Base-by-base conservation (phyloP, 2,329 filamentous ascomycete genomes). In the Penicillium sp. region DNA sequence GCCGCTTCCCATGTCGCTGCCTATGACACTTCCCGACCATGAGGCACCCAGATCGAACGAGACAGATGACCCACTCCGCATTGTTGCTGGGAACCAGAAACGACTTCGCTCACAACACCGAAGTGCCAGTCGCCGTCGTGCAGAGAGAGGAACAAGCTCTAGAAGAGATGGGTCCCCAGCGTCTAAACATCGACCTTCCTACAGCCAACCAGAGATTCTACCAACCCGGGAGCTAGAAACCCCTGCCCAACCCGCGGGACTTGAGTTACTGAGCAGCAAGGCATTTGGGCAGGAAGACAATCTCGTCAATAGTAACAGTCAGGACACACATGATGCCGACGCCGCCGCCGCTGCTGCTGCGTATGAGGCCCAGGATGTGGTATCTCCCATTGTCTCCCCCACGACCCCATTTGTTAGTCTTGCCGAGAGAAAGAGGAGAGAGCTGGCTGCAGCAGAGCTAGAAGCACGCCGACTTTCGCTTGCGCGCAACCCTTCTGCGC, bases 381-480 rank as follows among this genome's bases (percentile, higher is more conserved):
- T 58, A 6, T 63, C 56, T 13, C 58, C 60, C 20, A 65, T 55
- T 13, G 55, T 58, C 8, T 63, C 56, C 10, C 58, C 60, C 20
- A 64, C 55, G 8, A 50, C 61, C 10, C 62, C 60, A 13, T 55
- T 64, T 3, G 51, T 62, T 23, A 64, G 58, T 81, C 61, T 85
- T 79, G 80, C 84, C 27, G 85, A 89, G 54, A 78, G 83, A 40
- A 82, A 84, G 41, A 88, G 87, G 72, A 90, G 87, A 72, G 88
- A 91, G 59, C 78, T 85, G 42, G 89, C 89, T 8, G 91, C 91
- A 7, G 86, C 88, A 41, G 92, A 97, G 71, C 82, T 97, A 1
- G 92, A 97, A 71, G 90, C 94, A 64, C 85, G 93, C 23, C 86
- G 93, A 51, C 84, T 89, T 66, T 97, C 93, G 12, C 79, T 96